These are phyloP conservation scores for Chlamydomonas sp. DNA, from an alignment of 139 green algal species.

Conservation along the genomic window DNA sequence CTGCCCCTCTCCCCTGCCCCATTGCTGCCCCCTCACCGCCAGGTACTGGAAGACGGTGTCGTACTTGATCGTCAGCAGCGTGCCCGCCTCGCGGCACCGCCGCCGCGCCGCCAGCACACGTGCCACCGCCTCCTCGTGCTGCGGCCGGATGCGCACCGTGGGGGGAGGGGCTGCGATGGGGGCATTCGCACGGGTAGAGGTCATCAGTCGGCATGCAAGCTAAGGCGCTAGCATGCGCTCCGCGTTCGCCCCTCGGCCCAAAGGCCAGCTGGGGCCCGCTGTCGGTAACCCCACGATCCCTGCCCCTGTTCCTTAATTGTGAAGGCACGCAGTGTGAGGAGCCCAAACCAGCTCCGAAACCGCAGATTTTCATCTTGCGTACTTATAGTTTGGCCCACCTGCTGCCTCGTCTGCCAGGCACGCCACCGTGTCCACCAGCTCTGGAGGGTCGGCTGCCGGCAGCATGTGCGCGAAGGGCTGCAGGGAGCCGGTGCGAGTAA, in stretches of 20 bases:
- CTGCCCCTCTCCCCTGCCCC: too few species aligned
- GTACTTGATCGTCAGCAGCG: slow-evolving; percentile 84
- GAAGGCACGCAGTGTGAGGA: too few species aligned
- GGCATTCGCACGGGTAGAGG: too few species aligned
- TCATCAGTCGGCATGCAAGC: too few species aligned
- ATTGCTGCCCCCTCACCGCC: slow-evolving; percentile 39
- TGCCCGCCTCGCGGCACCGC: slow-evolving; percentile 43
- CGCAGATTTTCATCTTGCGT: too few species aligned
- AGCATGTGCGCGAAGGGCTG: slow-evolving; percentile 85
- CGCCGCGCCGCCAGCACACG: slow-evolving; percentile 35
- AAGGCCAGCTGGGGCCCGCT: too few species aligned
- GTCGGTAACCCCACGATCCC: too few species aligned
- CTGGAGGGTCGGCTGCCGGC: slow-evolving; percentile 40
- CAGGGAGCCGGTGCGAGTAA: slow-evolving; percentile 81
- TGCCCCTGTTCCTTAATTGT: too few species aligned
- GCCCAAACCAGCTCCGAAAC: too few species aligned
- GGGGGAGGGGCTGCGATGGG: background rate
- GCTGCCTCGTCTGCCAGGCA: background rate
- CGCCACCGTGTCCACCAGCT: slow-evolving; percentile 21
- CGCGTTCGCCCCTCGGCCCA: too few species aligned
- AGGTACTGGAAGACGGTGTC: slow-evolving; percentile 98
- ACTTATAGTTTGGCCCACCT: background rate
- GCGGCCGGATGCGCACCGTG: slow-evolving; percentile 1
- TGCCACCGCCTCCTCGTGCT: slow-evolving; percentile 26
- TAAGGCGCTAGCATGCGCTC: too few species aligned